phyloP scores from a whole-genome alignment of 164 flowering plant genomes.

The Berberis thunbergii region DNA sequence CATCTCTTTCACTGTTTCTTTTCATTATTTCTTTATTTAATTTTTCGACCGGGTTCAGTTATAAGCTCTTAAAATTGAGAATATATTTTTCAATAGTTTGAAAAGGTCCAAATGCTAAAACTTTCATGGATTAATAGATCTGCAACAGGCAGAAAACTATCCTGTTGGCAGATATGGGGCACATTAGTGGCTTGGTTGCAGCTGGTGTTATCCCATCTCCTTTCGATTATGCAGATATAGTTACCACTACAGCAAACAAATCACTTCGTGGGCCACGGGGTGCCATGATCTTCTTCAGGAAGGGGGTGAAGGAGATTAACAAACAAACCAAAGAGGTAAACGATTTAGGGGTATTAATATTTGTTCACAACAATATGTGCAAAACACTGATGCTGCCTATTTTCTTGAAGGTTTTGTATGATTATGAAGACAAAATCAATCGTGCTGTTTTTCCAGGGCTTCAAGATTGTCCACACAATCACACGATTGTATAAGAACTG shows the following conservation, averaged over 20 bases:
- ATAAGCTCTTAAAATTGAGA: too few species aligned
- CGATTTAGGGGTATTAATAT: background rate
- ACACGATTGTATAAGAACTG: too few species aligned
- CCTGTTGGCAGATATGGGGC: conserved; percentile 98
- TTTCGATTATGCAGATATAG: conserved; percentile 95
- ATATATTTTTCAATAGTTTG: background rate
- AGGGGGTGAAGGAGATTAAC: conserved; percentile 82
- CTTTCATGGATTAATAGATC: conserved; percentile 37
- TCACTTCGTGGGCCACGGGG: conserved; percentile 99
- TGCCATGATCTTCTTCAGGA: conserved; percentile 88
- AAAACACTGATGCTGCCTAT: too few species aligned
- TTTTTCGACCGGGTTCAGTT: too few species aligned
- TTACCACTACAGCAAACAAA: conserved; percentile 98
- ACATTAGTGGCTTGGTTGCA: conserved; percentile 97
- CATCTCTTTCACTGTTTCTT: too few species aligned
- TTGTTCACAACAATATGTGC: background rate
- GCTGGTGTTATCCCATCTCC: conserved; percentile 98
- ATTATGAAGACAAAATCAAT: conserved; percentile 93
- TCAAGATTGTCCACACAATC: conserved; percentile 99
- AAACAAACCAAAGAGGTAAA: conserved; percentile 73
- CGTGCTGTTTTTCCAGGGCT: conserved; percentile 96
- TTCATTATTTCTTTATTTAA: too few species aligned
- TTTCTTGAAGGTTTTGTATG: conserved; percentile 69
- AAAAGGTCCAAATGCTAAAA: background rate
- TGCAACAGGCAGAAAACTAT: conserved; percentile 93